Evolutionary conservation across 2,329 filamentous ascomycete genomes (phyloP).

Genomic region (Teratosphaeriaceae sp.): DNA sequence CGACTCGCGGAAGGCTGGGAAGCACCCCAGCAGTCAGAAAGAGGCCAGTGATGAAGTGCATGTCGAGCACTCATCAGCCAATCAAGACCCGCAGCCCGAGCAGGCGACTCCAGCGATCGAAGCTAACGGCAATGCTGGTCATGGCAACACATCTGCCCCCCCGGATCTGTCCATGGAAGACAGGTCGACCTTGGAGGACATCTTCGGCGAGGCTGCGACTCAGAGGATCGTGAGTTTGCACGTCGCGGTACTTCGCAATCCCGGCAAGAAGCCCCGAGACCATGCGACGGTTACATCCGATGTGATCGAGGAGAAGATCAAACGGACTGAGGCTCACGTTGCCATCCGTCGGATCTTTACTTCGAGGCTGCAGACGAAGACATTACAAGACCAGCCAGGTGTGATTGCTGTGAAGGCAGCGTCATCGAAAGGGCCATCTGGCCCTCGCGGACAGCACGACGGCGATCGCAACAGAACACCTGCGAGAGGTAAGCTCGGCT

Average conservation of each 20-base stretch:
- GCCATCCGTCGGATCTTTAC: slow-evolving; percentile 70
- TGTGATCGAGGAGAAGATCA: slow-evolving; percentile 53
- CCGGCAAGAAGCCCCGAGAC: slow-evolving; percentile 49
- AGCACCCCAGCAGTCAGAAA: not conserved
- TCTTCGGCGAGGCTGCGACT: slow-evolving; percentile 48
- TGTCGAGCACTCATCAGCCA: not conserved
- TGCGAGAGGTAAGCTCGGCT: slow-evolving; percentile 43
- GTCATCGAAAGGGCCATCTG: slow-evolving; percentile 22
- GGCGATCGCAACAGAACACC: slow-evolving; percentile 13
- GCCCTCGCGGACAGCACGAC: slow-evolving; percentile 9
- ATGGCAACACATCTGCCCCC: slow-evolving; percentile 8
- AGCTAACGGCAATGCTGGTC: slow-evolving; percentile 4
- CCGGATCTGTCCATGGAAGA: slow-evolving; percentile 33
- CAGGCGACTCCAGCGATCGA: slow-evolving; percentile 5
- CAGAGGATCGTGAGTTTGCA: slow-evolving; percentile 51
- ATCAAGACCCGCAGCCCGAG: too few species aligned
- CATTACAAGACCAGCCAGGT: slow-evolving; percentile 62
- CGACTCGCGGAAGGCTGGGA: slow-evolving; percentile 7
- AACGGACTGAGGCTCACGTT: slow-evolving; percentile 58
- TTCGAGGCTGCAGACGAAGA: slow-evolving; percentile 70
- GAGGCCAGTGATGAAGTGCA: not conserved
- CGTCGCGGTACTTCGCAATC: slow-evolving; percentile 45
- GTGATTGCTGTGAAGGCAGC: slow-evolving; percentile 52
- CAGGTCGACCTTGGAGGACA: slow-evolving; percentile 30
- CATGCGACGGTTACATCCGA: slow-evolving; percentile 49